A percentile compares a stretch with the other conserved stretches of the same genome.
Conservation (phyloP, 2,329 filamentous ascomycete genomes). For the Neocatenulostroma microsporum region DNA sequence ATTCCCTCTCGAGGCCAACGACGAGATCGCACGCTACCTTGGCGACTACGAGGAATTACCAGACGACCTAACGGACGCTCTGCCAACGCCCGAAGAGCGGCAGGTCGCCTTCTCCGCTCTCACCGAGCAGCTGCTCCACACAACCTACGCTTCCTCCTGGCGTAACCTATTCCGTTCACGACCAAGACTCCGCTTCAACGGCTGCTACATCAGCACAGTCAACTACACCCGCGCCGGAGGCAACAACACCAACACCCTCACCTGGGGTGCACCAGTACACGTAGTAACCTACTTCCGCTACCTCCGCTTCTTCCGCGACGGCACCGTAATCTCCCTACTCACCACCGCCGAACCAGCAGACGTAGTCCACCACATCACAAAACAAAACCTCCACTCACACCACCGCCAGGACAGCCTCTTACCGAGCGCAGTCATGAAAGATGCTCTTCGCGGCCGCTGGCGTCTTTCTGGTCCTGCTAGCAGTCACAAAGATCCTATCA, state of each 20-base stretch:
- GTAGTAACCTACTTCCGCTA: slow-evolving; percentile 99
- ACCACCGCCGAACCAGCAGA: slow-evolving; percentile 76
- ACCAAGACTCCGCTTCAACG: slow-evolving; percentile 86
- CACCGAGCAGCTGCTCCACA: slow-evolving; percentile 23
- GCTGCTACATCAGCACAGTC: slow-evolving; percentile 91
- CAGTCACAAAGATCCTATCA: slow-evolving; percentile 13
- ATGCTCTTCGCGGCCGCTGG: slow-evolving; percentile 61
- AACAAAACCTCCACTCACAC: slow-evolving; percentile 52
- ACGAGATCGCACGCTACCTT: slow-evolving; percentile 19
- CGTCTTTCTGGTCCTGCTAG: slow-evolving; percentile 48
- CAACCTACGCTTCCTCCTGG: slow-evolving; percentile 31
- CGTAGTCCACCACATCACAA: slow-evolving; percentile 75
- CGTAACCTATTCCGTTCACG: slow-evolving; percentile 69
- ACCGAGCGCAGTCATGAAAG: slow-evolving; percentile 54
- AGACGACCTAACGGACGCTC: background rate
- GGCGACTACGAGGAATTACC: slow-evolving; percentile 14
- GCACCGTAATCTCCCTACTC: slow-evolving; percentile 70
- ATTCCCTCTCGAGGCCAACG: slow-evolving; percentile 25
- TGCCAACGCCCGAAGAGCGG: slow-evolving; percentile 16
- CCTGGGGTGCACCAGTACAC: slow-evolving; percentile 77
- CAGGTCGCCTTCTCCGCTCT: slow-evolving; percentile 16
- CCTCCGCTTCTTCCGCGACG: slow-evolving; percentile 88
- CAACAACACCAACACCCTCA: slow-evolving; percentile 58
- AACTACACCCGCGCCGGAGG: slow-evolving; percentile 87
- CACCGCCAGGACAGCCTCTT: slow-evolving; percentile 34